Evolutionary conservation across 805 yeast species (phyloP).

Genomic region (Candida coleopterorum): DNA sequence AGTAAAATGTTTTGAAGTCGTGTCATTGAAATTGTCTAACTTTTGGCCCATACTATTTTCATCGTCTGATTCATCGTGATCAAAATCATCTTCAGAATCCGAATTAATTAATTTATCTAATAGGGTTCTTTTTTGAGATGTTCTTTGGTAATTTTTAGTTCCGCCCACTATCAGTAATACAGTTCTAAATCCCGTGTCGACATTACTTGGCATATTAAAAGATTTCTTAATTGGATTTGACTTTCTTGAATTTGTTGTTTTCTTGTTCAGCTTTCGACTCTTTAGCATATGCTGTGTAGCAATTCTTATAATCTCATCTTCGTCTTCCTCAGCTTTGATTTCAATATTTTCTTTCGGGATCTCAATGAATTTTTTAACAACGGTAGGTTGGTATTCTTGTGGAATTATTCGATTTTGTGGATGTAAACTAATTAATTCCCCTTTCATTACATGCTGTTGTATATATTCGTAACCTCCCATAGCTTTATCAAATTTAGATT

Average conservation of each 20-base stretch:
- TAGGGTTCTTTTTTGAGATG: background rate
- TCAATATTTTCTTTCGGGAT: conserved; percentile 69
- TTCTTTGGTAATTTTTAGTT: background rate
- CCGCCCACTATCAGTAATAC: conserved; percentile 38
- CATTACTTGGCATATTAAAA: conserved; percentile 74
- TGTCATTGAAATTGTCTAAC: too few species aligned
- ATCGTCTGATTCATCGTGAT: too few species aligned
- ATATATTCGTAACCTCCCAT: conserved; percentile 78
- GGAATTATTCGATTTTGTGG: conserved; percentile 71
- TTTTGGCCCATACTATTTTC: too few species aligned
- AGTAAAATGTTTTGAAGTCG: too few species aligned
- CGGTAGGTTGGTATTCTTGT: conserved; percentile 44
- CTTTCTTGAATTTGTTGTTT: conserved; percentile 6
- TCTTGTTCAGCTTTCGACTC: conserved; percentile 5
- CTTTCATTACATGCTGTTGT: conserved; percentile 60
- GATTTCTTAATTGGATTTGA: conserved; percentile 26
- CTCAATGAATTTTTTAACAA: conserved; percentile 52
- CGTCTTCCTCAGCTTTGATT: conserved; percentile 50
- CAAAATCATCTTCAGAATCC: conserved; percentile 12
- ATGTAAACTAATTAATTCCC: conserved; percentile 38
- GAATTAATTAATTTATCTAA: conserved; percentile 12
- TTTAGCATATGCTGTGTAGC: conserved; percentile 61
- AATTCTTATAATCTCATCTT: conserved; percentile 60
- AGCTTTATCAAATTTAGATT: conserved; percentile 73
- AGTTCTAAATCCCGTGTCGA: conserved; percentile 55